Evolutionary conservation across 345 rosid species (phyloP), one percentile per base, ranked within the genome.

Genomic region (Dovyalis caffra): DNA sequence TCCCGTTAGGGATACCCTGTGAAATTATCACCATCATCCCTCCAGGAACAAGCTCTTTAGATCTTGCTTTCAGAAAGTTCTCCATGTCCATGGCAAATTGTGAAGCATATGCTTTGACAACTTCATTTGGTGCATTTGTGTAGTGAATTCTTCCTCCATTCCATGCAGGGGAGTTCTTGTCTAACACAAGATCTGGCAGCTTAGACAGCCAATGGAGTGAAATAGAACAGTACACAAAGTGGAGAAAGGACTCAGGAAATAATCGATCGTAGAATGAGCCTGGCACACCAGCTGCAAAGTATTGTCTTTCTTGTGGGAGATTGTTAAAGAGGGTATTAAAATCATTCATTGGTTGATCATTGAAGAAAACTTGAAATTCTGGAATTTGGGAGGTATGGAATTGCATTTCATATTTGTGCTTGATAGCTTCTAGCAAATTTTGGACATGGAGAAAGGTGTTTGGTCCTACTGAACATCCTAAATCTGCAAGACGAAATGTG

Each of bases 401-500:
- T 43, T 68, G 70, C 53, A 15, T 10, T 23, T 38, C 33, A 43
- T 25, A 45, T 34, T 45, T 67, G 12, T 43, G 53, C n/a, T 26
- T 68, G 31, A 68, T 68, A 68, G 57, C 57, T 43, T 43, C 57
- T 26, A 68, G 21, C 28, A 68, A 43, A 68, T 26, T 28, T 12
- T 68, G 71, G 34, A 43, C 56, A 6, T 68, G 57, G 16, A 23
- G 37, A 43, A 26, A 68, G 5, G 71, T 43, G 56, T 43, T 68
- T 23, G 71, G 57, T 57, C 74, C 74, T 5, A 25, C 47, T 37
- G 65, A 33, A 57, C 64, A 57, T 64, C 62, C 68, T 23, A 72
- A 74, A 31, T 79, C 81, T 1, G 79, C 81, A 3, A 83, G 40
- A 45, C 74, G 66, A 34, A 73, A 64, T 66, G 53, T 43, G 56